A percentile compares a stretch with the other conserved stretches of the same genome.
Conservation (phyloP, 2,329 filamentous ascomycete genomes). For the Teratosphaeria zuluensis region DNA sequence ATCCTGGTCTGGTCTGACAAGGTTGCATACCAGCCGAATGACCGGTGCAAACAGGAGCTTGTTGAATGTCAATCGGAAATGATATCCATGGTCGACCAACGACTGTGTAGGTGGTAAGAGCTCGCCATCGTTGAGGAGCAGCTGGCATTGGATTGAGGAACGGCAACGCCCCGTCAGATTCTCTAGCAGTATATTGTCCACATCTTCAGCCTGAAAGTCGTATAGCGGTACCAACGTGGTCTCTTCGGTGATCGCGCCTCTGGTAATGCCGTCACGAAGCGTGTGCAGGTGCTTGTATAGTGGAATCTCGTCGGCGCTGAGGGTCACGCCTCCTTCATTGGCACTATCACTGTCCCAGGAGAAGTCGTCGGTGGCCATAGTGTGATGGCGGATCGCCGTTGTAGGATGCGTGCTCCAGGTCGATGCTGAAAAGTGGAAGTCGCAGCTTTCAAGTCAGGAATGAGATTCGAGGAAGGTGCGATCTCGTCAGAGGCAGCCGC, state of each 20-base stretch:
- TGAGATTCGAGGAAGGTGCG: neutral
- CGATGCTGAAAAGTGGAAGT: neutral
- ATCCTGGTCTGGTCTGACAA: neutral
- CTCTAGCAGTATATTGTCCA: conserved; percentile 6
- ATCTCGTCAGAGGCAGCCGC: neutral
- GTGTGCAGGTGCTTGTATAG: conserved; percentile 1
- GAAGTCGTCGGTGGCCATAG: neutral
- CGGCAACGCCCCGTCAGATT: conserved; percentile 4
- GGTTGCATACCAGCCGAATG: conserved; percentile 1
- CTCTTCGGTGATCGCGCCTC: neutral
- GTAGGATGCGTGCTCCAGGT: neutral
- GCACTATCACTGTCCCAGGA: neutral
- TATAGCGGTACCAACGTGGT: conserved; percentile 5
- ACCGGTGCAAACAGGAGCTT: conserved; percentile 5
- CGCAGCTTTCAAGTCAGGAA: neutral
- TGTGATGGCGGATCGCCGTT: neutral
- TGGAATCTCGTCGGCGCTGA: neutral
- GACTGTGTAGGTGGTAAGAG: conserved; percentile 1
- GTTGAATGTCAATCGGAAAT: conserved; percentile 6
- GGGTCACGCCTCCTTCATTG: neutral
- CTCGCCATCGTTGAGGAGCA: neutral
- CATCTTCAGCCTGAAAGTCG: neutral
- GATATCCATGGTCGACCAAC: neutral
- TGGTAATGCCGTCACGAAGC: conserved; percentile 4
- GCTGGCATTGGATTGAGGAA: conserved; percentile 5